A percentile compares a stretch with the other conserved stretches of the same genome.
These are phyloP conservation scores for Onygenales sp. DNA, from an alignment of 2,329 filamentous ascomycete genomes.

Conservation along the genomic window DNA sequence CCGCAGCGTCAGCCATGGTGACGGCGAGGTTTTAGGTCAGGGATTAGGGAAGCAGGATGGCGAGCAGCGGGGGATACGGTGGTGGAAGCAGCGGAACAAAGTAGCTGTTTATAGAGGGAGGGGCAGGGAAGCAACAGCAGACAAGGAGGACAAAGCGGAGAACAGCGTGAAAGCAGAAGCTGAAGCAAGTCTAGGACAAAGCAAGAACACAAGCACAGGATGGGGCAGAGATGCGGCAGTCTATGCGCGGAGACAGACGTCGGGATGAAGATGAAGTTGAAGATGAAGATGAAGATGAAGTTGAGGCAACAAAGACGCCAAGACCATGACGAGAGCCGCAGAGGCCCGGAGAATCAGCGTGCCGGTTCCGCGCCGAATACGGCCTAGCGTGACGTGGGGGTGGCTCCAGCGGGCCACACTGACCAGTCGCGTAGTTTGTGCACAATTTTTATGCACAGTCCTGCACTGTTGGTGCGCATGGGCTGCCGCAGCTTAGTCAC, in stretches of 20 bases:
- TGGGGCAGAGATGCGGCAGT: background rate
- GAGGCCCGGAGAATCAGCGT: background rate
- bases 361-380: background rate
- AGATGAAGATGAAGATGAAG: background rate
- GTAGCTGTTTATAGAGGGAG: background rate
- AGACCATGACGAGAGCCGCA: background rate
- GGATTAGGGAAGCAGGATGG: background rate
- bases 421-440: background rate
- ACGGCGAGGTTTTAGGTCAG: background rate
- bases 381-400: background rate
- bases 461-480: background rate
- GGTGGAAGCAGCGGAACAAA: background rate
- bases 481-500: background rate
- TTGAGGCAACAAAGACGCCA: background rate
- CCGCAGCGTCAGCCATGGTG: slow-evolving; percentile 58
- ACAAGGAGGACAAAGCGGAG: background rate
- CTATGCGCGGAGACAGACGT: background rate
- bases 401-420: background rate
- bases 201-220: too few relatives aligned
- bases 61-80: background rate
- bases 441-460: background rate
- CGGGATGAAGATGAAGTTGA: background rate
- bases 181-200: background rate
- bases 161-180: background rate
- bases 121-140: background rate